These are phyloP conservation scores for Solanum lignicaule DNA, from an alignment of 257 asterid genomes.

Conservation along the genomic window DNA sequence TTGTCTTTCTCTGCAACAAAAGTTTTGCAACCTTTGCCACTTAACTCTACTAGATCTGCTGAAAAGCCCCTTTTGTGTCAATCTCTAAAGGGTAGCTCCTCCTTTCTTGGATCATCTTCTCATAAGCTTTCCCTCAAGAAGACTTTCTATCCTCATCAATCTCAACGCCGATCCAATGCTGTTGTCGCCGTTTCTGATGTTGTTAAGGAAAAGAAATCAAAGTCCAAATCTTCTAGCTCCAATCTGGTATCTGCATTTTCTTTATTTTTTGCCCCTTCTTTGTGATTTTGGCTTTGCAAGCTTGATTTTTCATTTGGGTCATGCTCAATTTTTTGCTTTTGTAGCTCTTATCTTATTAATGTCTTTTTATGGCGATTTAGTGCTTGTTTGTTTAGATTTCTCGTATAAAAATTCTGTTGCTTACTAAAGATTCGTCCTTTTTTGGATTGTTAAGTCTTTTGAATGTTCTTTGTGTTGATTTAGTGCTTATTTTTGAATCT, in stretches of 20 bases:
- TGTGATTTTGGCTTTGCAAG: background rate
- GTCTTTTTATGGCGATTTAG: background rate
- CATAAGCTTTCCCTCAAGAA: slow-evolving; percentile 19
- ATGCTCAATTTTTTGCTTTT: no score
- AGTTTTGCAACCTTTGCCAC: slow-evolving; percentile 36
- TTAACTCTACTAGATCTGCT: slow-evolving; percentile 52
- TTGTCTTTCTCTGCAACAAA: slow-evolving; percentile 45
- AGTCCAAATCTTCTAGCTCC: slow-evolving; percentile 29
- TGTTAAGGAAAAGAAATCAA: slow-evolving; percentile 58
- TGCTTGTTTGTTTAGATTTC: background rate
- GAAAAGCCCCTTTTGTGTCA: slow-evolving; percentile 29
- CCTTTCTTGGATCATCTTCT: slow-evolving; percentile 37
- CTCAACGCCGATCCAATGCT: slow-evolving; percentile 35
- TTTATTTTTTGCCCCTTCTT: background rate
- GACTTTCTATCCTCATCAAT: slow-evolving; percentile 1
- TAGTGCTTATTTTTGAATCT: background rate
- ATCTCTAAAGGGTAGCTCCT: slow-evolving; percentile 7
- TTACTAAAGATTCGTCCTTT: background rate
- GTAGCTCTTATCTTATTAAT: background rate
- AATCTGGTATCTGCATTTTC: slow-evolving; percentile 33
- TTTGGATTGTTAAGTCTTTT: background rate
- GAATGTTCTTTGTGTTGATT: background rate
- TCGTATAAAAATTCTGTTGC: background rate
- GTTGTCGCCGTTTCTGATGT: slow-evolving; percentile 71
- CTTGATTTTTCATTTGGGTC: background rate